Conservation (phyloP, 352 stramenopile genomes). For the Globisporangium spinosum region DNA sequence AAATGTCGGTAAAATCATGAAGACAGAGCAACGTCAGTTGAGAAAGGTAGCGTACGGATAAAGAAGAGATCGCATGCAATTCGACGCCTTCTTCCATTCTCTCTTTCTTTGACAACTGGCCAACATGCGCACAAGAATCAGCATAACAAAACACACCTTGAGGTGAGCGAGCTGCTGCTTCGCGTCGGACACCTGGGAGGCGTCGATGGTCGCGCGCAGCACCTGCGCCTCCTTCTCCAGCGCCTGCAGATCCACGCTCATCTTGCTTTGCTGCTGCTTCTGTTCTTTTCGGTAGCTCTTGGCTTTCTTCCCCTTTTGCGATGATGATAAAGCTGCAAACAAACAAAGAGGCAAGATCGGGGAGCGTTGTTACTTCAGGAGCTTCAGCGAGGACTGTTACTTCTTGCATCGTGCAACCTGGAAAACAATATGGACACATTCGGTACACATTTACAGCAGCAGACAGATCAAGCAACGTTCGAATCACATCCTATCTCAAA, state of each 20-base stretch:
- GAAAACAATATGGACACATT: neutral
- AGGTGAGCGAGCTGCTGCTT: constrained; percentile 49
- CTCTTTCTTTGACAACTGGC: neutral
- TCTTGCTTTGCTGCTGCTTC: constrained; percentile 14
- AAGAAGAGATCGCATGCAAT: neutral
- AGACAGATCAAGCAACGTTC: neutral
- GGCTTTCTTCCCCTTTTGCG: constrained; percentile 4
- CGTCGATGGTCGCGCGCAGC: constrained; percentile 57
- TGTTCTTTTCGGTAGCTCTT: neutral
- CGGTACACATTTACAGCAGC: neutral
- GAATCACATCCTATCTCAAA: neutral
- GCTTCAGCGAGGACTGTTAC: neutral
- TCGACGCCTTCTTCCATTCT: neutral
- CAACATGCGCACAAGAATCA: neutral
- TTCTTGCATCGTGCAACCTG: neutral
- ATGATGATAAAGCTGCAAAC: neutral
- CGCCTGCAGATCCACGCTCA: constrained; percentile 36
- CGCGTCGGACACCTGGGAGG: constrained; percentile 39
- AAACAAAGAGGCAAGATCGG: constrained; percentile 8
- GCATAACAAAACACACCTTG: constrained; percentile 36
- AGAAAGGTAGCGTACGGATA: neutral
- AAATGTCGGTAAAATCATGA: neutral
- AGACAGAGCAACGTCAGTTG: neutral
- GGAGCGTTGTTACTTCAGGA: neutral
- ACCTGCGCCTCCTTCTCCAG: constrained; percentile 62